phyloP scores from a whole-genome alignment of 352 stramenopile species.

The Blastocystis sp. region DNA sequence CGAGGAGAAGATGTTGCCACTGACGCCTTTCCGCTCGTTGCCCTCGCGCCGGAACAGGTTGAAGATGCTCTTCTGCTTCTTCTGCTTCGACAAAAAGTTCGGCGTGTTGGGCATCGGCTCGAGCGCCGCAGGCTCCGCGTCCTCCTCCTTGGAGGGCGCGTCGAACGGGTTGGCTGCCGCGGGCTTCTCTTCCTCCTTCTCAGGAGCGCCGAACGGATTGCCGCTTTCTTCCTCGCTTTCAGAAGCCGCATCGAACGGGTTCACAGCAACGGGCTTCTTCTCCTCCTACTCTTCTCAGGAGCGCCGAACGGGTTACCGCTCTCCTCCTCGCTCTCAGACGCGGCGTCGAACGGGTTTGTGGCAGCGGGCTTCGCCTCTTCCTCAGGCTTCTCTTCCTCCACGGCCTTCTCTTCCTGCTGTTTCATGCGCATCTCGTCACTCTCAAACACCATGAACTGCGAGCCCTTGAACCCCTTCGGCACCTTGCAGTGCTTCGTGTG shows the following conservation, averaged over 20 bases:
- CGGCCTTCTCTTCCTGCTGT: neutral
- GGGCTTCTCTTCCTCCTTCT: neutral
- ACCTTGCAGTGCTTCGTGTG: conserved; percentile 48
- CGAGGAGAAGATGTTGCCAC: conserved; percentile 1
- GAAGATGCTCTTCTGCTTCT: conserved; percentile 68
- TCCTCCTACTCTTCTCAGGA: conserved; percentile 25
- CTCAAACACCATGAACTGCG: conserved; percentile 55
- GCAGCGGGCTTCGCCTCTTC: neutral
- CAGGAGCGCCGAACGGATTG: neutral
- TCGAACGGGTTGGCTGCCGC: conserved; percentile 20
- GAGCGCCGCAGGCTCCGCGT: neutral
- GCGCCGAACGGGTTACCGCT: conserved; percentile 20
- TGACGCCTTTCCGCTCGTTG: conserved; percentile 29
- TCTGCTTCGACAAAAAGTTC: neutral
- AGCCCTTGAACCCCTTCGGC: neutral
- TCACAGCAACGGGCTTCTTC: neutral
- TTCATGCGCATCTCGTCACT: conserved; percentile 22
- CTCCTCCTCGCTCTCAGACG: conserved; percentile 2
- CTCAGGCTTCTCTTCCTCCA: conserved; percentile 8
- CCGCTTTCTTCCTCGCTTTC: neutral
- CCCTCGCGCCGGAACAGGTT: conserved; percentile 42
- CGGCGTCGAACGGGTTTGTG: neutral
- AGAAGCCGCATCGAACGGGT: neutral
- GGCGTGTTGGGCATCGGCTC: neutral
- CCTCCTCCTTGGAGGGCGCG: conserved; percentile 9